Conservation (phyloP, 2,329 filamentous ascomycete genomes). For the Xylaria sp. region DNA sequence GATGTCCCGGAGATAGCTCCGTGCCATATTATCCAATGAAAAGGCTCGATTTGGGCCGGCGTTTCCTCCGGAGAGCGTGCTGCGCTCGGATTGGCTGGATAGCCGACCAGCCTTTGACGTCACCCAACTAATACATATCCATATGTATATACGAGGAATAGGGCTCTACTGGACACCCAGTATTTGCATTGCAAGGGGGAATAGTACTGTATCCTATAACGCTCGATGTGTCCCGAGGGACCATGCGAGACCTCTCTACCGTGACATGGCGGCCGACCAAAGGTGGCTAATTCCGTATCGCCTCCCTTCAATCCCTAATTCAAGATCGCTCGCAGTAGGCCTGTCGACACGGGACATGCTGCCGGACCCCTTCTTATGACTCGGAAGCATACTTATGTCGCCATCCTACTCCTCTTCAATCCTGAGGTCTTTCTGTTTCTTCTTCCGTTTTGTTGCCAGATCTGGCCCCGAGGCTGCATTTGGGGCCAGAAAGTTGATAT, state of each 20-base stretch:
- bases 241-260: neutral
- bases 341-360: neutral
- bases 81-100: constrained; percentile 13
- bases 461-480: neutral
- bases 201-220: neutral
- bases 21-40: constrained; percentile 11
- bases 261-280: neutral
- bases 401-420: no score
- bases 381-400: no score
- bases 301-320: neutral
- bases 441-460: no score
- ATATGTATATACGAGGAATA: constrained; percentile 4
- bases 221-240: neutral
- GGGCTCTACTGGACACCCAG: neutral
- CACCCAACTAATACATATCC: constrained; percentile 1
- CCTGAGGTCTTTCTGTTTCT: no score
- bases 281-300: neutral
- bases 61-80: neutral
- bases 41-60: neutral
- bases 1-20: neutral
- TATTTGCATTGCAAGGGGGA: neutral
- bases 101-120: constrained; percentile 1
- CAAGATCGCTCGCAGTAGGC: neutral
- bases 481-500: neutral
- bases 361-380: neutral